Conservation (phyloP, 768 basidiomycete species). For the Rhodotorula babjevae region DNA sequence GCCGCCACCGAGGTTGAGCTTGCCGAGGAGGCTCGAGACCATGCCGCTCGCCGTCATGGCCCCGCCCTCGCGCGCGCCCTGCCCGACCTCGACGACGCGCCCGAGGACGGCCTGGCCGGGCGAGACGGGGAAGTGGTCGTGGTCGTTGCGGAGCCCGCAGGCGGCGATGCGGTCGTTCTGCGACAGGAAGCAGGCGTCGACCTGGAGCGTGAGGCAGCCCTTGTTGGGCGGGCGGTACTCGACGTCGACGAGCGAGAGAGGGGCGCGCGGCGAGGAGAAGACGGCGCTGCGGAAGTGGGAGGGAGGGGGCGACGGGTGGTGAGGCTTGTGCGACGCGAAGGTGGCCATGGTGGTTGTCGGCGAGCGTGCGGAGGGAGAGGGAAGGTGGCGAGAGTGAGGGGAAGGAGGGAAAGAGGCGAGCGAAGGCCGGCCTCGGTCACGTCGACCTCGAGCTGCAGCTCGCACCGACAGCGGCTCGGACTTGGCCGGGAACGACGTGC, state of each 20-base stretch:
- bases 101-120: constrained; percentile 12
- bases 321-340: not conserved
- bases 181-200: not conserved
- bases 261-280: not conserved
- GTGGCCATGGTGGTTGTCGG: too few relatives aligned
- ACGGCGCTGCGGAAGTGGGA: not conserved
- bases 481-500: not conserved
- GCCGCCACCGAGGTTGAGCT: not conserved
- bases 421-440: too few relatives aligned
- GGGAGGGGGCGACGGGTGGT: not conserved
- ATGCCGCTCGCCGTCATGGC: not conserved
- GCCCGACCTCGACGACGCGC: constrained; percentile 8
- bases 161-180: constrained; percentile 1
- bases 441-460: too few relatives aligned
- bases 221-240: not conserved
- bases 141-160: not conserved
- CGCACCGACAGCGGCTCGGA: not conserved
- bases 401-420: not conserved
- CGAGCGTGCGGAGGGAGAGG: not conserved
- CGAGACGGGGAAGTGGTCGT: constrained; percentile 1
- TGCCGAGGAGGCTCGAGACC: not conserved
- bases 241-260: constrained; percentile 1
- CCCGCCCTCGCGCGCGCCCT: not conserved
- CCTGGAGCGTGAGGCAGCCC: not conserved
- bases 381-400: not conserved